Percentiles rank a stretch among this genome's conserved stretches.
These are phyloP conservation scores for Cornus suecica DNA, from an alignment of 148 eudicot genomes.

Conservation along the genomic window DNA sequence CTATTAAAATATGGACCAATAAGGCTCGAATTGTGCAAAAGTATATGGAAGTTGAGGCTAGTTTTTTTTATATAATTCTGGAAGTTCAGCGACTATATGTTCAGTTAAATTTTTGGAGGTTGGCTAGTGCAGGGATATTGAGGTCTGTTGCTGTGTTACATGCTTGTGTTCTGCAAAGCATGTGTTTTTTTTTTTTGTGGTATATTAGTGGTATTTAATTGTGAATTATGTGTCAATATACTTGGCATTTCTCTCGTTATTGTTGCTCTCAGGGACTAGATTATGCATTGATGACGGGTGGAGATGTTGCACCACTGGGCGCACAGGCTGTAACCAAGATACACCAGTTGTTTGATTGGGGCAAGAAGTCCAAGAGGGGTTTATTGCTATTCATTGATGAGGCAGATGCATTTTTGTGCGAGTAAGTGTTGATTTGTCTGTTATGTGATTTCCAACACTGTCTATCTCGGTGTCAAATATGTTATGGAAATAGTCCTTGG, in stretches of 20 bases:
- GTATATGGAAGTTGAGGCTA: not conserved
- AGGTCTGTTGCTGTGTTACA: not conserved
- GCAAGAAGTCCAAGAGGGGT: slow-evolving; percentile 87
- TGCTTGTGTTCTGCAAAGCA: not conserved
- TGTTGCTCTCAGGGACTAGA: slow-evolving; percentile 73
- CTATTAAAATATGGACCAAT: too few relatives aligned
- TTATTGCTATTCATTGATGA: slow-evolving; percentile 91
- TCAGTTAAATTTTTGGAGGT: not conserved
- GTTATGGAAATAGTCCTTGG: not conserved
- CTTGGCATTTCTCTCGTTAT: not conserved
- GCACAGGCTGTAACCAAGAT: slow-evolving; percentile 98
- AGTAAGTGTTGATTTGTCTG: slow-evolving; percentile 56
- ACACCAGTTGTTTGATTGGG: slow-evolving; percentile 97
- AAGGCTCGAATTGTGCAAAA: too few relatives aligned
- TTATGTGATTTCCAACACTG: not conserved
- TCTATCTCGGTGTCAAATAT: not conserved
- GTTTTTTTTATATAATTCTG: not conserved
- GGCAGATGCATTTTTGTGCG: slow-evolving; percentile 99
- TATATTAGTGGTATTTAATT: not conserved
- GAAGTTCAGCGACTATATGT: not conserved
- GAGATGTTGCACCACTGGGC: slow-evolving; percentile 98
- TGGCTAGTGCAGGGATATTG: not conserved
- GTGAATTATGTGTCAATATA: not conserved
- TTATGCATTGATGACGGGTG: slow-evolving; percentile 99
- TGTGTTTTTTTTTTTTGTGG: not conserved